These are phyloP conservation scores for Boletus mariae DNA, from an alignment of 1,284 basidiomycete species.

Conservation along the genomic window DNA sequence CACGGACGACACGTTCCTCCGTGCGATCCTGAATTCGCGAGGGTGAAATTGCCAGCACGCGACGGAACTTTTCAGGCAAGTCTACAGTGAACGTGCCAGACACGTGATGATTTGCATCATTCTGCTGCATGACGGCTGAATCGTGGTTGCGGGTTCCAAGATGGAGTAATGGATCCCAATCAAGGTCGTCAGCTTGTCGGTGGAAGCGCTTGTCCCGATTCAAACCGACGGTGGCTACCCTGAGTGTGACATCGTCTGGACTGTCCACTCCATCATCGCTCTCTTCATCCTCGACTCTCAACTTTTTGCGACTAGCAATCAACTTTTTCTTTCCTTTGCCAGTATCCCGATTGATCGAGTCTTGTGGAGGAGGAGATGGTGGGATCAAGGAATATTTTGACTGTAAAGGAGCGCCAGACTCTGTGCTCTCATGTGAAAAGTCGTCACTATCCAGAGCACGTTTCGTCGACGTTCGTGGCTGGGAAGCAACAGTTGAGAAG, in stretches of 20 bases:
- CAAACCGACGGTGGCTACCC: conserved; percentile 17
- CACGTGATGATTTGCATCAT: conserved; percentile 29
- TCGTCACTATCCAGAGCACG: conserved; percentile 16
- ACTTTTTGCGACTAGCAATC: conserved; percentile 38
- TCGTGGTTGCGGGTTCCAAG: conserved; percentile 35
- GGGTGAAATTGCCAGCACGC: conserved; percentile 57
- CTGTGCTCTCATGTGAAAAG: background rate
- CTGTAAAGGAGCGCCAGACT: background rate
- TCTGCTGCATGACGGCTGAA: conserved; percentile 20
- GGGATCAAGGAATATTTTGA: conserved; percentile 40
- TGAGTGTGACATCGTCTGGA: conserved; percentile 19
- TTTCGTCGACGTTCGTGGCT: conserved; percentile 19
- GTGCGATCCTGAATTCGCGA: conserved; percentile 38
- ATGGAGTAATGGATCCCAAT: conserved; percentile 41
- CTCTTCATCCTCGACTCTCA: conserved; percentile 32
- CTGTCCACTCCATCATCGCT: conserved; percentile 37
- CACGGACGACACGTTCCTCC: conserved; percentile 55
- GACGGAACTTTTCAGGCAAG: conserved; percentile 62
- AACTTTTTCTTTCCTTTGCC: conserved; percentile 41
- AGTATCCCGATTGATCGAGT: conserved; percentile 27
- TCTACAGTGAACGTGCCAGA: conserved; percentile 46
- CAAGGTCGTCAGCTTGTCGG: conserved; percentile 29
- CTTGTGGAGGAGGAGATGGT: conserved; percentile 59
- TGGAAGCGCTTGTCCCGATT: conserved; percentile 9
- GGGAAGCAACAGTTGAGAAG: background rate